A percentile compares a stretch with the other conserved stretches of the same genome.
Conservation (phyloP, 2,329 filamentous ascomycete genomes). For the Trichothecium roseum region DNA sequence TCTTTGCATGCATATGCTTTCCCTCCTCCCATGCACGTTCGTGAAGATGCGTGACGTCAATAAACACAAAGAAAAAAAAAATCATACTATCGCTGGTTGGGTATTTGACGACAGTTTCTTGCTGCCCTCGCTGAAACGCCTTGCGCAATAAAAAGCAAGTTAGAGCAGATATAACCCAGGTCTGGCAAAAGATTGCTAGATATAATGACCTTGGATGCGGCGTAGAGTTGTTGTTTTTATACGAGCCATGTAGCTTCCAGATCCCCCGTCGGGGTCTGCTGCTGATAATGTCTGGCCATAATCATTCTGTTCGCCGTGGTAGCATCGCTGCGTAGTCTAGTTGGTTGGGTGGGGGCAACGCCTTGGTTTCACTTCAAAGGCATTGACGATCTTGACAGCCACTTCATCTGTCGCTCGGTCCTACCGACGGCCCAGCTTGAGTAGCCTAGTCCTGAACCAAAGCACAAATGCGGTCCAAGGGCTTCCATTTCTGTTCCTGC, state of each 20-base stretch:
- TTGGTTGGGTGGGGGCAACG: neutral
- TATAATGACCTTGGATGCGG: no score
- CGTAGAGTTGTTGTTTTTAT: no score
- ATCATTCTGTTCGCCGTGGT: neutral
- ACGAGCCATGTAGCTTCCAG: neutral
- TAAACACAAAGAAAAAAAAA: no score
- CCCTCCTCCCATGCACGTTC: no score
- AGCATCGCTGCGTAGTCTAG: no score
- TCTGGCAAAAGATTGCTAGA: no score
- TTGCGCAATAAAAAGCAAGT: no score
- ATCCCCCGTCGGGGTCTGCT: neutral
- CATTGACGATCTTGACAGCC: neutral
- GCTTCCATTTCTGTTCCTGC: constrained; percentile 50
- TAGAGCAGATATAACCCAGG: no score
- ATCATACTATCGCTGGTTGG: no score
- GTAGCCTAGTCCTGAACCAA: constrained; percentile 47
- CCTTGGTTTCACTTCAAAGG: neutral
- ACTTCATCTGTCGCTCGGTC: constrained; percentile 4
- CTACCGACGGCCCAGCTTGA: constrained; percentile 30
- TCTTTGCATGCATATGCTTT: neutral
- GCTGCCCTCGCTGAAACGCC: no score
- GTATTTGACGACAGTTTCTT: no score
- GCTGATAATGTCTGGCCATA: neutral
- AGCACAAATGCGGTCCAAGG: constrained; percentile 54
- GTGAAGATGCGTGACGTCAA: no score